Conservation (phyloP, 2,329 filamentous ascomycete genomes). For the Colletotrichum coccodes region DNA sequence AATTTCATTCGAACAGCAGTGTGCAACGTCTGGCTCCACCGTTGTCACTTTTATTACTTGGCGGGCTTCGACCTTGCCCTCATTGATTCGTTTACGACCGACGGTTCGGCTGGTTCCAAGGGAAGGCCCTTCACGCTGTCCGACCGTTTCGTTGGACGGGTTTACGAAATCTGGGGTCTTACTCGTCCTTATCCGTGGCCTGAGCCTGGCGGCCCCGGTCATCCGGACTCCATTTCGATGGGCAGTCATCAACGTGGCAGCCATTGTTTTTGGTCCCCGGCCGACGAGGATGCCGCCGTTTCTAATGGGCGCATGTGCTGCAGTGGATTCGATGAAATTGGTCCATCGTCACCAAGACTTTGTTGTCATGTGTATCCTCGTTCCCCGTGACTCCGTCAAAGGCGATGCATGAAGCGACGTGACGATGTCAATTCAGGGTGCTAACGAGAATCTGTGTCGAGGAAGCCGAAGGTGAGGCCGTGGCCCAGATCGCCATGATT, state of each 20-base stretch:
- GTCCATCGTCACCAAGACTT: not conserved
- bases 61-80: not conserved
- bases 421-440: not conserved
- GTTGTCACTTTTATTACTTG: not conserved
- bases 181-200: slow-evolving; percentile 4
- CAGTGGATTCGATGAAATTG: not conserved
- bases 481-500: not conserved
- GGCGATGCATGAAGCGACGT: not conserved
- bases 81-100: slow-evolving; percentile 22
- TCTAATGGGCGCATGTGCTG: not conserved
- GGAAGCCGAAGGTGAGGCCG: not conserved
- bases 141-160: slow-evolving; percentile 11
- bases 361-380: not conserved
- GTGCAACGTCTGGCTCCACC: not conserved
- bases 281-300: not conserved
- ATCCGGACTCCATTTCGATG: slow-evolving; percentile 18
- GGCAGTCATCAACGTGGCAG: slow-evolving; percentile 27
- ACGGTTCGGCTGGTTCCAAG: not conserved
- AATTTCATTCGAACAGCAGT: not conserved
- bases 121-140: not conserved
- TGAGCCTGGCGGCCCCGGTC: slow-evolving; percentile 10
- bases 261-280: slow-evolving; percentile 1
- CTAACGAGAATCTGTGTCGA: not conserved
- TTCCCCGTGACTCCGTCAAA: not conserved
- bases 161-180: slow-evolving; percentile 13